Percentiles rank a stretch among this genome's conserved stretches.
These are phyloP conservation scores for Heliamphora pulchella DNA, from an alignment of 179 eudicot genomes.

Conservation along the genomic window DNA sequence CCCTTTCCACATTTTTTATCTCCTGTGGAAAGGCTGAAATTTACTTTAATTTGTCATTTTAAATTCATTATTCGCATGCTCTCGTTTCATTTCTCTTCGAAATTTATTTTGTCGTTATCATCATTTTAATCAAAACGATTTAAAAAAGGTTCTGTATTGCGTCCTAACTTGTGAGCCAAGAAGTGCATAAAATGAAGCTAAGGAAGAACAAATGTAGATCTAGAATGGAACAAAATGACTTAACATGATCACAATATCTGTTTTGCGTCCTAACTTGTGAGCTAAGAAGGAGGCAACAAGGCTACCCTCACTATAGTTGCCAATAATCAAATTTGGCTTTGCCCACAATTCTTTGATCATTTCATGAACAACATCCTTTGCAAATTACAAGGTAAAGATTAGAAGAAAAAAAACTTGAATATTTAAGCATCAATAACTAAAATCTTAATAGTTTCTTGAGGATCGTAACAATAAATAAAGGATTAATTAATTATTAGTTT, in stretches of 20 bases:
- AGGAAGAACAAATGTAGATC: background rate
- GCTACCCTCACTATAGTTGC: conserved; percentile 94
- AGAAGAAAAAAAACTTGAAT: background rate
- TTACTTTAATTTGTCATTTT: no score
- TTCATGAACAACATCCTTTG: conserved; percentile 72
- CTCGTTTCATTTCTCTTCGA: no score
- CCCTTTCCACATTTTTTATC: no score
- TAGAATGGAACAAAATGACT: background rate
- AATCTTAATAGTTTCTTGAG: no score
- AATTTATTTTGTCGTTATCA: no score
- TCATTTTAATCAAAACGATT: background rate
- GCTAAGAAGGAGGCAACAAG: conserved; percentile 81
- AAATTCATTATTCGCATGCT: no score
- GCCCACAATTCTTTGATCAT: conserved; percentile 51
- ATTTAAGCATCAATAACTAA: background rate
- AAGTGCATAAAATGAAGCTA: conserved; percentile 15
- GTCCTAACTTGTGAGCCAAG: conserved; percentile 68
- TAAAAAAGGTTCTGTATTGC: conserved; percentile 58
- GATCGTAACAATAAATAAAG: no score
- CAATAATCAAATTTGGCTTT: conserved; percentile 76
- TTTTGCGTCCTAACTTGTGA: conserved; percentile 66
- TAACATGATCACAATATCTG: conserved; percentile 38
- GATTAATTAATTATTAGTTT: no score
- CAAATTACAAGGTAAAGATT: background rate
- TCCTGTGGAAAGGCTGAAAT: no score